Evolutionary conservation across 1,139 yeast species (phyloP).

Genomic region (Groenewaldozyma auringiensis): DNA sequence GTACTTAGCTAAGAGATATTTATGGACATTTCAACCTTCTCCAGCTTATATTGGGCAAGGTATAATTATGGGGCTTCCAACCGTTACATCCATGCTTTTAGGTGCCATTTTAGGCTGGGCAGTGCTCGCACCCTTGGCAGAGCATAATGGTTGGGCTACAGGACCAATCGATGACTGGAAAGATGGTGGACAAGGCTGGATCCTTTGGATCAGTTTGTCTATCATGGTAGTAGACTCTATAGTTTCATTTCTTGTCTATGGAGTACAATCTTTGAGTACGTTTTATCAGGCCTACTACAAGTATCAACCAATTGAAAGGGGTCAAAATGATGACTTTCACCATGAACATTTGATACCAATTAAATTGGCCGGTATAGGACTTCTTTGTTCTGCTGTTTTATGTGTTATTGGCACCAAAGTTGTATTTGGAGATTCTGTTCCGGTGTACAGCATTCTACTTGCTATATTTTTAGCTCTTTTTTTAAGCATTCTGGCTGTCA

Average conservation of each 20-base stretch:
- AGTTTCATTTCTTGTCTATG: constrained; percentile 66
- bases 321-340: constrained; percentile 26
- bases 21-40: constrained; percentile 90
- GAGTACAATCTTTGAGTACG: constrained; percentile 26
- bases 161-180: constrained; percentile 91
- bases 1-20: constrained; percentile 52
- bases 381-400: constrained; percentile 53
- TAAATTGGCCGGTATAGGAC: constrained; percentile 50
- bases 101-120: constrained; percentile 94
- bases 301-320: constrained; percentile 25
- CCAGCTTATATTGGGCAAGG: constrained; percentile 98
- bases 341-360: constrained; percentile 45
- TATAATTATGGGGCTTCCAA: constrained; percentile 91
- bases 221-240: constrained; percentile 92
- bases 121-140: constrained; percentile 71
- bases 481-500: constrained; percentile 76
- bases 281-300: constrained; percentile 7
- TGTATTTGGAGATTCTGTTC: constrained; percentile 66
- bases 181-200: constrained; percentile 95
- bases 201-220: constrained; percentile 85
- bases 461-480: constrained; percentile 72
- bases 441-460: constrained; percentile 56
- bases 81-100: constrained; percentile 82
- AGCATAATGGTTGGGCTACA: constrained; percentile 71
- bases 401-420: constrained; percentile 57